phyloP scores from a whole-genome alignment of 2,329 filamentous ascomycete genomes.

The Ceratocystis albifundus region DNA sequence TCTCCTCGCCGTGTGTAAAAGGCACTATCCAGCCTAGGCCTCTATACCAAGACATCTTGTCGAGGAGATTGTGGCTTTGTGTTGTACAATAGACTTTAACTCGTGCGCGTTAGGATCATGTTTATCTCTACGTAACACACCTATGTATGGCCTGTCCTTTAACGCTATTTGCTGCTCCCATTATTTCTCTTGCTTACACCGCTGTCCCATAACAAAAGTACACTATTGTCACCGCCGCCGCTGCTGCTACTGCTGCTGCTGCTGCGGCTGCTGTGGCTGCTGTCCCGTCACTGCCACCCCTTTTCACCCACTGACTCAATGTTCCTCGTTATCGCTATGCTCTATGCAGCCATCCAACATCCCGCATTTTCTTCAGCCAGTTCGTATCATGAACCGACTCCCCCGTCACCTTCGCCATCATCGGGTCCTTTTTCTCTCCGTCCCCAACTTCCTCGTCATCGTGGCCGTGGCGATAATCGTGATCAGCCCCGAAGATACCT shows the following conservation, averaged over 20 bases:
- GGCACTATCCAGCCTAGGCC: too few relatives aligned
- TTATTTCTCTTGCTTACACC: background rate
- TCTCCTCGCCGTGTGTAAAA: background rate
- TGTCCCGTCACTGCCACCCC: background rate
- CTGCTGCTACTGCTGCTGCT: too few relatives aligned
- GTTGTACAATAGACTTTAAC: too few relatives aligned
- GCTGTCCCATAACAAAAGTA: background rate
- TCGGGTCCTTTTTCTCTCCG: background rate
- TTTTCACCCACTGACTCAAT: background rate
- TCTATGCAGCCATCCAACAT: conserved; percentile 7
- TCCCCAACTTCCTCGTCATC: background rate
- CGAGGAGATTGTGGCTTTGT: too few relatives aligned
- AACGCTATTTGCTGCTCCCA: background rate
- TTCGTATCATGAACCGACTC: conserved; percentile 5
- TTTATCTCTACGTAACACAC: background rate
- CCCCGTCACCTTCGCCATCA: background rate
- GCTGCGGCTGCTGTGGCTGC: too few relatives aligned
- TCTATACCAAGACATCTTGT: too few relatives aligned
- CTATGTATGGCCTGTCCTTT: background rate
- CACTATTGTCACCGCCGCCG: background rate
- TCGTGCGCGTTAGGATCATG: background rate
- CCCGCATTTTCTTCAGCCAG: conserved; percentile 7
- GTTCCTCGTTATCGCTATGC: conserved; percentile 3
- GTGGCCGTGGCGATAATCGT: background rate
- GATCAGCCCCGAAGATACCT: conserved; percentile 1